Evolutionary conservation across 495 filamentous ascomycete species (phyloP), one percentile per base, ranked within the genome.

Genomic region (Neohortaea acidophila): DNA sequence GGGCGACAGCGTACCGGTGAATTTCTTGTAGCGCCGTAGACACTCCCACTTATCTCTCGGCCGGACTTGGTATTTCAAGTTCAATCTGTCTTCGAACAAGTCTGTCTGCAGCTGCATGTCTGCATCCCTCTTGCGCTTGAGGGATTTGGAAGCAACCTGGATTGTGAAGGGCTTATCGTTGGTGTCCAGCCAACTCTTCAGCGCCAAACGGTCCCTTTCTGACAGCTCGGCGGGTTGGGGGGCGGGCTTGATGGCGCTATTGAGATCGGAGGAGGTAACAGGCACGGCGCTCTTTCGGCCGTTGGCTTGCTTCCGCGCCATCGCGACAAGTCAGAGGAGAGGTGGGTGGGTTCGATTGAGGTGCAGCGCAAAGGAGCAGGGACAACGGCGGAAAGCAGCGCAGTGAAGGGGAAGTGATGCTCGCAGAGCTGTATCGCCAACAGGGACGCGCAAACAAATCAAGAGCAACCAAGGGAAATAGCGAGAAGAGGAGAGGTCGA

Each of bases 1-100:
- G n/a, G n/a, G n/a, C n/a, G n/a, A n/a, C n/a, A n/a, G n/a, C 54
- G 21, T 42, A 57, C 54, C 44, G 2, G 53, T 52, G 38, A 58
- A 58, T 19, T 52, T 50, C 35, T 46, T 39, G 36, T 55, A 59
- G 38, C 39, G 23, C 25, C 31, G 38, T 9, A 50, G 34, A 22
- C 33, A 38, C 19, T 57, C 52, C 56, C 56, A 59, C 13, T 36
- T 37, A 11, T 41, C 29, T 6, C 20, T 22, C 3, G 51, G 46
- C 13, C 32, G 38, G 27, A 53, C 36, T 26, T 41, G 41, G 29
- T 49, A 51, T 15, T 36, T 14, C 5, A 46, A 36, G 15, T 19
- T 41, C 11, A 52, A 27, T 21, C 43, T 23, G 2, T 25, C 15
- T 21, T 42, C 41, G 42, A 44, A 44, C 1, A 50, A 29, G 15